Evolutionary conservation across 78 protist species (phyloP), one percentile per base, ranked within the genome.

Genomic region (Protostelium mycophagum): DNA sequence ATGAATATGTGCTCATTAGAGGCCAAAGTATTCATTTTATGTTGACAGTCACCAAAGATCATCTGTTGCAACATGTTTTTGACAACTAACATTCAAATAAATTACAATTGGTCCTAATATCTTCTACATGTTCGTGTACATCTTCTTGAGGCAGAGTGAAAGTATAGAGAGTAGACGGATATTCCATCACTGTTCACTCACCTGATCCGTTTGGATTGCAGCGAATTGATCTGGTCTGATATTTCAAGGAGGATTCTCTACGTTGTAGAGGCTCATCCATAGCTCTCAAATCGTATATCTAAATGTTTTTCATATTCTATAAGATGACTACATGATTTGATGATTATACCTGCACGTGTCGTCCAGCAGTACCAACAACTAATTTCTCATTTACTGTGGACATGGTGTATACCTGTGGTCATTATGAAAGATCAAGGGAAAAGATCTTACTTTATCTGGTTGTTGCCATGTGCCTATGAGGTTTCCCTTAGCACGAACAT

Each of bases 231-330:
- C 99, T 86, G 5, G 98, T 98, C 85, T 97, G 99, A 84, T 85
- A 96, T 87, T 95, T 95, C 35, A 98, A 94, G 35, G 95, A 85
- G 0, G 97, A 94, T 39, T 97, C 98, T 29, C 99, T 84, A 29
- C 37, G 38, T 84, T 97, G 99, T 36, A 90, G 28, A 0, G 92
- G 96, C 85, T 83, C 83, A 23, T 38, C 89, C 95, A 94, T 89
- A 31, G 86, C 84, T 73, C 96, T 90, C 28, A 89, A 38, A 88
- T 97, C 97, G 85, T 85, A 94, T 9, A 96, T 89, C 0, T 91
- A 85, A 85, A 23, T 5, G 36, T 35, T 25, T 36, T 85, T 35
- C 86, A 16, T 85, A 16, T 85, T 85, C 37, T 83, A 16, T 51
- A 16, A 25, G 73, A 51, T 51, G 73, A 51, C 16, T 51, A n/a